A percentile compares a stretch with the other conserved stretches of the same genome.
Conservation (phyloP, 2,329 filamentous ascomycete species). For the Arthrobotrys conoides region DNA sequence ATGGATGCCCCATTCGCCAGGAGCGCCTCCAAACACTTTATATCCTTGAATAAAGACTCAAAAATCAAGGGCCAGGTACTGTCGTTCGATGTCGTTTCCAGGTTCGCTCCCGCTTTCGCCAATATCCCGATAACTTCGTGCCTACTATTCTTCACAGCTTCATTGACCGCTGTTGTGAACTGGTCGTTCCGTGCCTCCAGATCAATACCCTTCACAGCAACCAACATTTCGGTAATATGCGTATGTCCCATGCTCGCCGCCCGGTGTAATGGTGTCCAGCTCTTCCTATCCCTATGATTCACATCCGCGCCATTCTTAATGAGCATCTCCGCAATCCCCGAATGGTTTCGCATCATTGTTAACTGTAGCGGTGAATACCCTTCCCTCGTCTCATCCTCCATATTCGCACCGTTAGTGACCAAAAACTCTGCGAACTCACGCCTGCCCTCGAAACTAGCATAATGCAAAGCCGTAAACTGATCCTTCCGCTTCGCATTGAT, state of each 20-base stretch:
- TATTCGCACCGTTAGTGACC: slow-evolving; percentile 45
- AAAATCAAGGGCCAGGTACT: slow-evolving; percentile 15
- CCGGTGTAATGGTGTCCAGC: slow-evolving; percentile 44
- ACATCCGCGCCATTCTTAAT: slow-evolving; percentile 37
- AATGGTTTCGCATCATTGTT: slow-evolving; percentile 42
- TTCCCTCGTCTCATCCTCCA: slow-evolving; percentile 52
- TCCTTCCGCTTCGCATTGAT: slow-evolving; percentile 48
- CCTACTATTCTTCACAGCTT: slow-evolving; percentile 47
- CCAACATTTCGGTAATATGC: slow-evolving; percentile 49
- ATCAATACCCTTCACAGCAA: slow-evolving; percentile 42
- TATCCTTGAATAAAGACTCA: too few species aligned
- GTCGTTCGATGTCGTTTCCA: slow-evolving; percentile 29
- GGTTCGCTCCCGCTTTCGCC: slow-evolving; percentile 34
- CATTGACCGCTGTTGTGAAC: slow-evolving; percentile 35
- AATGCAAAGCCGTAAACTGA: slow-evolving; percentile 43
- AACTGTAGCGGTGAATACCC: slow-evolving; percentile 39
- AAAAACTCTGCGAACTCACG: slow-evolving; percentile 45
- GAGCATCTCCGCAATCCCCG: slow-evolving; percentile 34
- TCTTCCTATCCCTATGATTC: slow-evolving; percentile 52
- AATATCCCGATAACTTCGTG: slow-evolving; percentile 31
- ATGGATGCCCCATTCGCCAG: slow-evolving; percentile 34
- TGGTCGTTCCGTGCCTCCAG: slow-evolving; percentile 35
- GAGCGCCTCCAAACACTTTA: slow-evolving; percentile 30
- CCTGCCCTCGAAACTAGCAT: slow-evolving; percentile 41
- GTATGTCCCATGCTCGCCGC: slow-evolving; percentile 34